Percentiles rank a stretch among this genome's conserved stretches.
Evolutionary conservation across 768 basidiomycete species (phyloP).

Genomic region (Termitomyces titanicus): DNA sequence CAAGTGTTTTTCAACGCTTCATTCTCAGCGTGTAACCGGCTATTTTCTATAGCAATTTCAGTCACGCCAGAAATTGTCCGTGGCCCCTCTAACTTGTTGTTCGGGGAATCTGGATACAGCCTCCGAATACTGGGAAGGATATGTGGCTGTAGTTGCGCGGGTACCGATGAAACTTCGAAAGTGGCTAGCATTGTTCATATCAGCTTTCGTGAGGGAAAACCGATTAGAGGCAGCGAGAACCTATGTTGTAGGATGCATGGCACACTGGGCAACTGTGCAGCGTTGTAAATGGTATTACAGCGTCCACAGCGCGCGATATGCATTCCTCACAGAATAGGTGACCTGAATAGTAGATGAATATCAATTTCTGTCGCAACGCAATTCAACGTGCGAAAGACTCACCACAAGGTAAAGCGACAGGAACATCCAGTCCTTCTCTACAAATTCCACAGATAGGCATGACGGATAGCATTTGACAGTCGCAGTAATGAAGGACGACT

Average conservation of each 20-base stretch:
- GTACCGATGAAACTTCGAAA: slow-evolving; percentile 46
- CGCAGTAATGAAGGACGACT: not conserved
- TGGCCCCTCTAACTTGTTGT: slow-evolving; percentile 10
- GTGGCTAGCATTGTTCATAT: slow-evolving; percentile 28
- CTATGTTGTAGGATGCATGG: slow-evolving; percentile 48
- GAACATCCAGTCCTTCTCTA: slow-evolving; percentile 47
- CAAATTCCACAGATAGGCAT: slow-evolving; percentile 63
- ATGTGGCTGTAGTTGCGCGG: slow-evolving; percentile 56
- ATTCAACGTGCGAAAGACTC: slow-evolving; percentile 16
- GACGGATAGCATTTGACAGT: not conserved
- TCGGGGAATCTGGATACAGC: slow-evolving; percentile 41
- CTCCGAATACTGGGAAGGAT: slow-evolving; percentile 55
- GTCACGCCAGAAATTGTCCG: slow-evolving; percentile 11
- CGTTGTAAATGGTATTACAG: slow-evolving; percentile 41
- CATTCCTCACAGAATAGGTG: slow-evolving; percentile 67
- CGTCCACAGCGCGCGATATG: slow-evolving; percentile 44
- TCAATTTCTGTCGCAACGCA: slow-evolving; percentile 3
- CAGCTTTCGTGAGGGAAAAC: not conserved
- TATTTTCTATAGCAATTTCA: slow-evolving; percentile 29
- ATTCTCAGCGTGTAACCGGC: slow-evolving; percentile 42
- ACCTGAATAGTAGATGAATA: slow-evolving; percentile 29
- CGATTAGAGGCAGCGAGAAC: slow-evolving; percentile 27
- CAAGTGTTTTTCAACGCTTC: slow-evolving; percentile 37
- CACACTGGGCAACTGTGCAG: slow-evolving; percentile 59
- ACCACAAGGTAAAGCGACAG: slow-evolving; percentile 67